phyloP scores from a whole-genome alignment of 768 basidiomycete genomes.

The Rhodosporidiobolus sp. region DNA sequence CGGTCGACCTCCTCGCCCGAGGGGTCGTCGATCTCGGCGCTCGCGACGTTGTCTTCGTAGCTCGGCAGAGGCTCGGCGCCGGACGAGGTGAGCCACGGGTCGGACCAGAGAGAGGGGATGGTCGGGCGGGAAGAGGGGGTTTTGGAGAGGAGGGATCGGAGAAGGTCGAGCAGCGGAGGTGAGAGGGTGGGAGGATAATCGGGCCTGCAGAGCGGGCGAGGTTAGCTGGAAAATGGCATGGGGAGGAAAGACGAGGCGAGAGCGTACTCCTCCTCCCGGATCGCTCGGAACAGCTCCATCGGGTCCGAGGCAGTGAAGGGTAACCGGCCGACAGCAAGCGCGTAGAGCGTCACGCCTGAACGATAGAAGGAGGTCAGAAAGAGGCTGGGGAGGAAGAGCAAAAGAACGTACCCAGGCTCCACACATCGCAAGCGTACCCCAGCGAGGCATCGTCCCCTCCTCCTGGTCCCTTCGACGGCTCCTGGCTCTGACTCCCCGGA shows the following conservation, averaged over 20 bases:
- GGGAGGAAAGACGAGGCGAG: not conserved
- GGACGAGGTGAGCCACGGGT: constrained; percentile 20
- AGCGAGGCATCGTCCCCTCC: not conserved
- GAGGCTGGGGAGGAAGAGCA: not conserved
- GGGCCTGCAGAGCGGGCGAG: not conserved
- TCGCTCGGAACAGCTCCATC: constrained; percentile 38
- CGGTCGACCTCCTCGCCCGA: constrained; percentile 25
- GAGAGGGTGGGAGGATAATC: constrained; percentile 10
- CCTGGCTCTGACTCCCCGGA: constrained; percentile 46
- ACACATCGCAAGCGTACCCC: constrained; percentile 42
- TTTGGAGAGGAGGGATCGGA: constrained; percentile 13
- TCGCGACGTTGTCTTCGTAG: constrained; percentile 33
- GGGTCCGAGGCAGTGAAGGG: constrained; percentile 35
- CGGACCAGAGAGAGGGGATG: constrained; percentile 25
- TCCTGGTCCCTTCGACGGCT: not conserved
- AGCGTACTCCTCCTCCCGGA: constrained; percentile 31
- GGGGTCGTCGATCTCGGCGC: constrained; percentile 23
- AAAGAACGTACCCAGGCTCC: constrained; percentile 38
- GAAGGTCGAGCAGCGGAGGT: not conserved
- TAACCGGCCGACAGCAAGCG: constrained; percentile 39
- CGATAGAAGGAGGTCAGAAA: not conserved
- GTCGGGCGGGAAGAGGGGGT: constrained; percentile 13
- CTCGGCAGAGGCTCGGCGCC: constrained; percentile 12
- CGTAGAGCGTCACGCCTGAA: constrained; percentile 38
- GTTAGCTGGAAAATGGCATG: not conserved